Evolutionary conservation across 441 rosid genomes (phyloP).

Genomic region (Adansonia madagascariensis): DNA sequence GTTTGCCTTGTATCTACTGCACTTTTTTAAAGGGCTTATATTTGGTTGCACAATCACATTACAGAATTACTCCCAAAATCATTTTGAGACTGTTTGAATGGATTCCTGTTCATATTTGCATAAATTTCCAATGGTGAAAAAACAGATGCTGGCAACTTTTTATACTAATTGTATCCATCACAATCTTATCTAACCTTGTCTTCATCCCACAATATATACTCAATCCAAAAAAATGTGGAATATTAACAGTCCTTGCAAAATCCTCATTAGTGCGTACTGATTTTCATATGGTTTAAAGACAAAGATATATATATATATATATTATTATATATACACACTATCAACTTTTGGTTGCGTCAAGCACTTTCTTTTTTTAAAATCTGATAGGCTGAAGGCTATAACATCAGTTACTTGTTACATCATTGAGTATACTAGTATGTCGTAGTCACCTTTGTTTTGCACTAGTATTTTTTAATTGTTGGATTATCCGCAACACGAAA

Average conservation of each 20-base stretch:
- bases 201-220: slow-evolving; percentile 3
- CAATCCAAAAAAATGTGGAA: background rate
- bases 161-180: background rate
- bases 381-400: background rate
- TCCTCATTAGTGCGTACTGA: background rate
- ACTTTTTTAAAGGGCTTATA: background rate
- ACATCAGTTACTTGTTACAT: background rate
- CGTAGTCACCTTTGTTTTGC: background rate
- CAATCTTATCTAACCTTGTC: slow-evolving; percentile 1
- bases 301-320: too few species aligned
- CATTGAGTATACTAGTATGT: background rate
- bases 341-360: background rate
- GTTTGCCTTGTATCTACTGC: background rate
- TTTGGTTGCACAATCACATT: too few species aligned
- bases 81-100: background rate
- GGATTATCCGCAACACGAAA: background rate
- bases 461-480: background rate
- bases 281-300: background rate
- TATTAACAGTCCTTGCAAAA: background rate
- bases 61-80: background rate
- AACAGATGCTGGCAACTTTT: background rate
- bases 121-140: background rate
- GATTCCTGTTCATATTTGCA: background rate
- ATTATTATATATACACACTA: too few species aligned
- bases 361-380: background rate